Conservation (phyloP, 352 stramenopile genomes). For the Phytophthora lateralis region DNA sequence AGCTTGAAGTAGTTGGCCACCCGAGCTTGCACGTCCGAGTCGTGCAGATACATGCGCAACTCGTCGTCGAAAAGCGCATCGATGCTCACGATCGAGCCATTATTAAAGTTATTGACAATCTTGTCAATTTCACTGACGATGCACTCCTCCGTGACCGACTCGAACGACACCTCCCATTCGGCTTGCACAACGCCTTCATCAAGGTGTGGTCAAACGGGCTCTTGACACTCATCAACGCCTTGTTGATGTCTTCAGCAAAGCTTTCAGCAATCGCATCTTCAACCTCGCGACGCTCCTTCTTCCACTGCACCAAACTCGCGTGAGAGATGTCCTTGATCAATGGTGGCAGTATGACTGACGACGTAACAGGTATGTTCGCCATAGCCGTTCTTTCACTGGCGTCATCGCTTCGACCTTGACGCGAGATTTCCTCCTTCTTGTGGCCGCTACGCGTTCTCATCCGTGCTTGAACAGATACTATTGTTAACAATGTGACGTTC, state of each 20-base stretch:
- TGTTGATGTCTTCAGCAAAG: constrained; percentile 17
- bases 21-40: constrained; percentile 27
- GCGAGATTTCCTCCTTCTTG: neutral
- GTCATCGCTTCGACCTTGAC: constrained; percentile 1
- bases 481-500: constrained; percentile 6
- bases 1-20: constrained; percentile 29
- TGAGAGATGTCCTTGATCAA: constrained; percentile 9
- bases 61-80: neutral
- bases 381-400: constrained; percentile 1
- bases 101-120: constrained; percentile 7
- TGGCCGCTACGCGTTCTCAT: neutral
- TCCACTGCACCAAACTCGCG: constrained; percentile 26
- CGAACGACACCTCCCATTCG: constrained; percentile 14
- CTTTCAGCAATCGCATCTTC: constrained; percentile 22
- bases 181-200: constrained; percentile 24
- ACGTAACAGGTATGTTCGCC: constrained; percentile 1
- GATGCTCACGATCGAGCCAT: neutral
- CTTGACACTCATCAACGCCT: constrained; percentile 18
- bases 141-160: constrained; percentile 21
- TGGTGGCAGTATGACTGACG: constrained; percentile 4
- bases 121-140: constrained; percentile 13
- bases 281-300: constrained; percentile 22
- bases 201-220: constrained; percentile 21
- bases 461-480: constrained; percentile 14
- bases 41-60: constrained; percentile 26